Base-by-base conservation (phyloP, 176 grass and related monocot species). In the Oryza coarctata region DNA sequence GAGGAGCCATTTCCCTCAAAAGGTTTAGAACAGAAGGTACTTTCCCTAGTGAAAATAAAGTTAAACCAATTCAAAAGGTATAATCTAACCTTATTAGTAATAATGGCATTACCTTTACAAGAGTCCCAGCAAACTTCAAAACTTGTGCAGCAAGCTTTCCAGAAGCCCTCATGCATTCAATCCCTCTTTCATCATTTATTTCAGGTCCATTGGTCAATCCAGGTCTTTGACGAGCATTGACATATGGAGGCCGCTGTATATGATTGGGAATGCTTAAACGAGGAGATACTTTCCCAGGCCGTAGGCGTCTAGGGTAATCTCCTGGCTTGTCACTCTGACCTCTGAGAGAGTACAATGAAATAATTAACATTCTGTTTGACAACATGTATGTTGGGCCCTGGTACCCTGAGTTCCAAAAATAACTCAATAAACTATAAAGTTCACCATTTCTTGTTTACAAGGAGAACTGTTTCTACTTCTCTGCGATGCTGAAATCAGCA, bases 91-190 rank as follows among this genome's bases (percentile, higher is more conserved):
- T 23, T 86, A 35, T 14, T 74, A 60, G 84, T 25, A 78, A 76
- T 76, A 41, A 76, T 13, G 79, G 70, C 75, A 68, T 93, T 91
- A 98, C 95, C 87, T 95, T 89, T 71, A 98, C 88, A 84, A 95
- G 92, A 76, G 84, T 88, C 31, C 93, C 89, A 8, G 93, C 87
- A 89, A 89, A 91, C 73, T 95, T 88, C 79, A 98, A 91, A 76
- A 98, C 92, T 90, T 98, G 90, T 17, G 95, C 92, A 33, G 90
- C 93, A 82, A 98, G 89, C 82, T 79, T 92, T 88, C 95, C 92
- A 75, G 92, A 93, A 35, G 95, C 93, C 71, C 87, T 88, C 93
- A 98, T 95, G 88, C 88, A 82, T 76, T 94, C 88, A n/a, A 93
- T 95, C 76, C 95, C 93, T 65, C 60, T 95, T 74, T 91, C 87